Evolutionary conservation across 2,329 filamentous ascomycete species (phyloP), one percentile per base, ranked within the genome.

Genomic region (Hypoxylon rubiginosum): DNA sequence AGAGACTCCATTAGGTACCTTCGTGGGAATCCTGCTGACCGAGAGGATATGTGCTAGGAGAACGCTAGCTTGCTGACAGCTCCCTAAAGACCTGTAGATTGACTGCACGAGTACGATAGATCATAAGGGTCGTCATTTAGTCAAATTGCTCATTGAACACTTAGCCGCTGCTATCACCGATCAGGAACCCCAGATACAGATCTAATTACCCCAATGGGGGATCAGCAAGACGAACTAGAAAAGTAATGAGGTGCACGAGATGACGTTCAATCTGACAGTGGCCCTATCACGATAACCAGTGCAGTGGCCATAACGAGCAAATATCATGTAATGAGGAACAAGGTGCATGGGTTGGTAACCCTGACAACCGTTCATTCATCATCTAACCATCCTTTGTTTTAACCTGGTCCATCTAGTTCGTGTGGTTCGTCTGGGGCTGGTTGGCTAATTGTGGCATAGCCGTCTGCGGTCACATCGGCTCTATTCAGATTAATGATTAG

Each of bases 231-330:
- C 49, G 30, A 39, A 57, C 53, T 56, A 50, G 53, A 59, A 55
- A 62, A 58, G 64, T 51, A 62, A 62, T 58, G 63, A 68, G 57
- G 48, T 69, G 57, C 62, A 74, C 66, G 39, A 74, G 65, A 75
- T 74, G 69, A 73, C 62, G 52, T 58, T 60, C 56, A 74, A 74
- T 72, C 67, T 72, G 36, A 49, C 61, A 54, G 61, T 50, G 43
- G 53, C 58, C 60, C 62, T 71, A 72, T 72, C 64, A 65, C 63
- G 67, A 69, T 72, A 63, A 70, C 61, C 66, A 62, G 55, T 46
- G 61, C 34, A 50, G 54, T 67, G 36, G 15, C 69, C 62, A 46
- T 17, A 64, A 55, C 52, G 51, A 62, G 69, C 52, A 62, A 61
- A 51, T 36, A 56, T 48, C 39, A 19, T 17, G 66, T 62, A 41